Conservation (phyloP, 768 basidiomycete genomes). For the Kwoniella dejecticola region DNA sequence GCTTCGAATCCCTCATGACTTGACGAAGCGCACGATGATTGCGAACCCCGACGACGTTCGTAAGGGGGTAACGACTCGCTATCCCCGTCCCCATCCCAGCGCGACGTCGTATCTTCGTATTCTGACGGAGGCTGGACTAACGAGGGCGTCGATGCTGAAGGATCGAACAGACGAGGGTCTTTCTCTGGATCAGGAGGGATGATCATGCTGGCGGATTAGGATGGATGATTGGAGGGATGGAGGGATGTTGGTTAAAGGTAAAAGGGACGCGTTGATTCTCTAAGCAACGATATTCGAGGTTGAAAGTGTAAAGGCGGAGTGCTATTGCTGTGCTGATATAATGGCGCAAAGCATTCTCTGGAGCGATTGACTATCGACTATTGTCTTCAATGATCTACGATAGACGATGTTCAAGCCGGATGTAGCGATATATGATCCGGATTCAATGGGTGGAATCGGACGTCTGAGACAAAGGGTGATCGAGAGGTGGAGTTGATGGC, state of each 20-base stretch:
- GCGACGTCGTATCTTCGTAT: conserved; percentile 16
- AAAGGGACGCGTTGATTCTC: neutral
- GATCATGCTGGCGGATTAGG: conserved; percentile 39
- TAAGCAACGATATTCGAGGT: no score
- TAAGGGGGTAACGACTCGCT: conserved; percentile 44
- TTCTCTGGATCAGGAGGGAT: conserved; percentile 54
- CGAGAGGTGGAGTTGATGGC: neutral
- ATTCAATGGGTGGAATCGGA: neutral
- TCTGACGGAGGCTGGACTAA: conserved; percentile 25
- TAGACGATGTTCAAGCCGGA: no score
- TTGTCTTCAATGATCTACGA: no score
- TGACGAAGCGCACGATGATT: conserved; percentile 1
- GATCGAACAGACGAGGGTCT: conserved; percentile 38
- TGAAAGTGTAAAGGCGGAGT: no score
- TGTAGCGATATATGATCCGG: no score
- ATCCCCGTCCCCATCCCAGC: conserved; percentile 26
- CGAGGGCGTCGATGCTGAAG: conserved; percentile 34
- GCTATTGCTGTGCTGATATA: no score
- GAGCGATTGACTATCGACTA: no score
- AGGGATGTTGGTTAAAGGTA: neutral
- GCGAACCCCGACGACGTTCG: conserved; percentile 20
- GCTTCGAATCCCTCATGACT: conserved; percentile 2
- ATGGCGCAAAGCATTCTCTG: no score
- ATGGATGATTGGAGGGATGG: neutral
- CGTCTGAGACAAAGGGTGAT: neutral